These are phyloP conservation scores for Picochlorum sp. DNA, from an alignment of 139 green algal species.

Conservation along the genomic window DNA sequence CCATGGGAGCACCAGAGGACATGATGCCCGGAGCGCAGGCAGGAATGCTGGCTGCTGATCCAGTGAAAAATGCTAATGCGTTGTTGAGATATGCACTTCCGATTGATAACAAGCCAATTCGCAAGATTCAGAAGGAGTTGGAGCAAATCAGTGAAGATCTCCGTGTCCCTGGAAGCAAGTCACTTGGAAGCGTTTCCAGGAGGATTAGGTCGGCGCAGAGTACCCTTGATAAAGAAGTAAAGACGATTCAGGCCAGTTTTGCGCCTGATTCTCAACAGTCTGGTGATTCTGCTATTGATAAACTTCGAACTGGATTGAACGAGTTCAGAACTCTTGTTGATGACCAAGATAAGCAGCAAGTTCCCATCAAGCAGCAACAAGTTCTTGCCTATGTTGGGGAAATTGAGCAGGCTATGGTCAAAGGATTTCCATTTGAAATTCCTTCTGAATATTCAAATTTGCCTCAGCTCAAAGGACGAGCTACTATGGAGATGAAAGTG, in stretches of 20 bases:
- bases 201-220: conserved; percentile 39
- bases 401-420: conserved; percentile 92
- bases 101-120: conserved; percentile 85
- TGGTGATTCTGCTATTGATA: conserved; percentile 15
- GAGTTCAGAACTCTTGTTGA: conserved; percentile 66
- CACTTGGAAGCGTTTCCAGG: conserved; percentile 52
- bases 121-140: conserved; percentile 74
- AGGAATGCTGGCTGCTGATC: conserved; percentile 20
- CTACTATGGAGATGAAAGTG: conserved; percentile 84
- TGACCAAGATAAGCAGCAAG: conserved; percentile 70
- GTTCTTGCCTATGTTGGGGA: conserved; percentile 62
- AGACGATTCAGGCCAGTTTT: conserved; percentile 52
- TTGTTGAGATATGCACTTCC: conserved; percentile 91
- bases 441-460: conserved; percentile 73
- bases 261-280: conserved; percentile 60
- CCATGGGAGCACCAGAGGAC: not conserved
- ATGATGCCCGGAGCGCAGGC: conserved; percentile 4
- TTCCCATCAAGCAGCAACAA: conserved; percentile 73
- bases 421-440: conserved; percentile 84
- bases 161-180: conserved; percentile 74
- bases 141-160: conserved; percentile 84
- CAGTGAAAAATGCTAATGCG: conserved; percentile 79
- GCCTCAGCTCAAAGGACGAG: conserved; percentile 87
- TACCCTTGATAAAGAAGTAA: conserved; percentile 41
- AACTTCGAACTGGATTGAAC: conserved; percentile 33